Conservation (phyloP, 331 rosid species). For the Pyracantha coccinea region DNA sequence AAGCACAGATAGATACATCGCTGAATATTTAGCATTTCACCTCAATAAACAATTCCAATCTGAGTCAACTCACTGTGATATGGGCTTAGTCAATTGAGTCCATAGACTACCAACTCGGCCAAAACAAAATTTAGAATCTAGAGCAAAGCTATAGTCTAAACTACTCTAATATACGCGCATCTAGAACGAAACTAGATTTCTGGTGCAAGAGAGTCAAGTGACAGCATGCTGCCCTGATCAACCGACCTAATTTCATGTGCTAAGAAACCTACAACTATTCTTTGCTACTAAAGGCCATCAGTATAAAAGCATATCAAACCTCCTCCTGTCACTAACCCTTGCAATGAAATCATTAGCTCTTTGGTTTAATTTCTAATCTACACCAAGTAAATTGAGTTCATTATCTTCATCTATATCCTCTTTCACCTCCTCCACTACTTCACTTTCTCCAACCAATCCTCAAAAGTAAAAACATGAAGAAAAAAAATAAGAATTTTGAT, state of each 20-base stretch:
- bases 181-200: too few species aligned
- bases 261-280: not conserved
- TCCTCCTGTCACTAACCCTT: slow-evolving; percentile 52
- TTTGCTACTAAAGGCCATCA: not conserved
- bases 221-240: too few species aligned
- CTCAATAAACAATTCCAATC: slow-evolving; percentile 29
- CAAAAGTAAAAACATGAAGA: too few species aligned
- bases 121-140: not conserved
- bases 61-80: slow-evolving; percentile 39
- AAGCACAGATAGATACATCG: slow-evolving; percentile 18
- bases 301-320: slow-evolving; percentile 33
- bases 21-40: slow-evolving; percentile 32
- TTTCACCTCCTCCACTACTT: slow-evolving; percentile 3
- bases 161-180: too few species aligned
- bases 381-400: slow-evolving; percentile 14
- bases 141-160: too few species aligned
- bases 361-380: slow-evolving; percentile 42
- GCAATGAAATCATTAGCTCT: slow-evolving; percentile 85
- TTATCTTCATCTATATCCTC: slow-evolving; percentile 9
- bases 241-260: too few species aligned
- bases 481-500: too few species aligned
- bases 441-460: not conserved
- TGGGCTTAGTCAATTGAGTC: slow-evolving; percentile 25
- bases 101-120: slow-evolving; percentile 21
- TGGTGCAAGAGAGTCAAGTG: too few species aligned